Conservation (phyloP, 2,329 filamentous ascomycete species). For the Hortaea werneckii region DNA sequence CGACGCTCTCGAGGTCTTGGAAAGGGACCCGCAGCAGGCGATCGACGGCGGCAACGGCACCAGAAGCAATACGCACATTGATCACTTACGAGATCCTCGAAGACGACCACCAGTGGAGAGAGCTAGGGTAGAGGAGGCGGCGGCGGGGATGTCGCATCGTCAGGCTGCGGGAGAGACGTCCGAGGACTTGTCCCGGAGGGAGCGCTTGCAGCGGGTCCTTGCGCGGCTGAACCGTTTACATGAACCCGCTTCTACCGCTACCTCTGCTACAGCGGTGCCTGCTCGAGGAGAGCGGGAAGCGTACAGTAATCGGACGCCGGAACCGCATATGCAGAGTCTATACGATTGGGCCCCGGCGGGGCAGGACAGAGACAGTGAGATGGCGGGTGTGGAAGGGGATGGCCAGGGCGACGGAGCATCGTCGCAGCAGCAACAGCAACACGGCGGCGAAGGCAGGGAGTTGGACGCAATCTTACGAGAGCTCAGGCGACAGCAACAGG, state of each 20-base stretch:
- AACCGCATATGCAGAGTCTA: constrained; percentile 42
- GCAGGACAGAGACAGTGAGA: no score
- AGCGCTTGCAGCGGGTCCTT: constrained; percentile 37
- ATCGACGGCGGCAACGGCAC: neutral
- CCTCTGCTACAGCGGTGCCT: constrained; percentile 1
- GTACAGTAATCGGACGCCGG: constrained; percentile 44
- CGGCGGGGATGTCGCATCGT: neutral
- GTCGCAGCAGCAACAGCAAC: constrained; percentile 23
- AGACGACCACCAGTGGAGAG: neutral
- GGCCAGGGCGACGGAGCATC: neutral
- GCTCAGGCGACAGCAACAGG: constrained; percentile 27
- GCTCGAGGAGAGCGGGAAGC: constrained; percentile 16
- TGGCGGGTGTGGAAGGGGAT: no score
- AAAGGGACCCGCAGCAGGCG: neutral
- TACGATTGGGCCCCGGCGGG: constrained; percentile 49
- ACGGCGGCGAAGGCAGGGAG: constrained; percentile 24
- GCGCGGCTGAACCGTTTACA: constrained; percentile 35
- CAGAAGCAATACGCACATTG: constrained; percentile 6
- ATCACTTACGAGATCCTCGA: constrained; percentile 15
- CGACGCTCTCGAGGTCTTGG: constrained; percentile 27
- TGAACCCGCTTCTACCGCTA: constrained; percentile 18
- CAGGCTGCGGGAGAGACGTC: constrained; percentile 8
- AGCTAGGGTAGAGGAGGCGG: neutral
- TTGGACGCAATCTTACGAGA: constrained; percentile 32
- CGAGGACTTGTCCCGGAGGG: constrained; percentile 31